A percentile compares a stretch with the other conserved stretches of the same genome.
phyloP scores from a whole-genome alignment of 441 rosid species.

The Hypseocharis bilobata region DNA sequence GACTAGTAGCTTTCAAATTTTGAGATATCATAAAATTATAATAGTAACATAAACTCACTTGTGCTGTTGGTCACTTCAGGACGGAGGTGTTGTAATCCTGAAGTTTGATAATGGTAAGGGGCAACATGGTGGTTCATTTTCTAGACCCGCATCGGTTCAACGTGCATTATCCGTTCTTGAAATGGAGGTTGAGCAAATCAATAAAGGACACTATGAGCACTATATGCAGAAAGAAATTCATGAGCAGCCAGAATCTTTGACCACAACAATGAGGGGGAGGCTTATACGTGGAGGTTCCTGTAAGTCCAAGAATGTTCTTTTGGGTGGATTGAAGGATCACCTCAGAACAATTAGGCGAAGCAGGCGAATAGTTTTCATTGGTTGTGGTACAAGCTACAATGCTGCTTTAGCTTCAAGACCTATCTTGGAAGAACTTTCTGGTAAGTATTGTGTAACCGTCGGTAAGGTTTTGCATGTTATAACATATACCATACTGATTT shows the following conservation, averaged over 20 bases:
- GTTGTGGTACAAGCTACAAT: slow-evolving; percentile 94
- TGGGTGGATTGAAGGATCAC: slow-evolving; percentile 94
- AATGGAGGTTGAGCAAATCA: slow-evolving; percentile 96
- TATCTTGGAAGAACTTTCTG: slow-evolving; percentile 87
- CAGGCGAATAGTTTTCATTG: slow-evolving; percentile 73
- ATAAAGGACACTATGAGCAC: slow-evolving; percentile 74
- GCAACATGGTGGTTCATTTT: slow-evolving; percentile 34
- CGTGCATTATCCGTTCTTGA: slow-evolving; percentile 86
- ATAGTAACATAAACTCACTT: slow-evolving; percentile 5
- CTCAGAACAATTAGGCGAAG: slow-evolving; percentile 80
- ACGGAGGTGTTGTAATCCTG: slow-evolving; percentile 70
- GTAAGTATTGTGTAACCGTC: slow-evolving; percentile 30
- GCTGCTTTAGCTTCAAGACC: slow-evolving; percentile 93
- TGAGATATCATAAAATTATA: neutral
- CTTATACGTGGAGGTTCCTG: slow-evolving; percentile 76
- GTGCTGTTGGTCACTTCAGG: slow-evolving; percentile 35
- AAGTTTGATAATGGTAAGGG: slow-evolving; percentile 67
- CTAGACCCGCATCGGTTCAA: slow-evolving; percentile 78
- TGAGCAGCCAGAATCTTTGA: slow-evolving; percentile 89
- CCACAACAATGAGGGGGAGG: slow-evolving; percentile 89
- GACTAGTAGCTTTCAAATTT: neutral
- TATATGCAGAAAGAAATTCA: slow-evolving; percentile 98
- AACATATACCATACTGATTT: slow-evolving; percentile 10
- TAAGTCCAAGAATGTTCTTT: slow-evolving; percentile 70
- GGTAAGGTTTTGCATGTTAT: neutral